A percentile compares a stretch with the other conserved stretches of the same genome.
These are phyloP conservation scores for Sicyos baderoa DNA, from an alignment of 306 rosid species.

Conservation along the genomic window DNA sequence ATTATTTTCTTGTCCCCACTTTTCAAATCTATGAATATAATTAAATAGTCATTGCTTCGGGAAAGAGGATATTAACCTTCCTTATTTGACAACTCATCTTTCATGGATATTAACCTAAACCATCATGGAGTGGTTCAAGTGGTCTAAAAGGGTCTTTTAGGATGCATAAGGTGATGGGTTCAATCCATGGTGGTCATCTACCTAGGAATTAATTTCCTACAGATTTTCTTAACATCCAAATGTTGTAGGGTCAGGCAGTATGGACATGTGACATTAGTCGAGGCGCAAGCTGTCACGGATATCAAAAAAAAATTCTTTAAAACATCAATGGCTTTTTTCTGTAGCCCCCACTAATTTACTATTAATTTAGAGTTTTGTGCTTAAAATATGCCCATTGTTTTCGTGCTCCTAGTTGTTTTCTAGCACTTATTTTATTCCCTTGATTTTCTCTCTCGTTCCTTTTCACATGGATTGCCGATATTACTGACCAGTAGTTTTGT, in stretches of 20 bases:
- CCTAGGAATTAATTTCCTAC: too few relatives aligned
- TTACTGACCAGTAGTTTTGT: slow-evolving; percentile 15
- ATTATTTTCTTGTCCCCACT: slow-evolving; percentile 13
- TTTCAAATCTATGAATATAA: slow-evolving; percentile 1
- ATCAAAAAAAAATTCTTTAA: too few relatives aligned
- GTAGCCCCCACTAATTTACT: background rate
- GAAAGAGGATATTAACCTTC: background rate
- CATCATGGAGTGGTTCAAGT: too few relatives aligned
- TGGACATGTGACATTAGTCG: too few relatives aligned
- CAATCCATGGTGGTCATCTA: too few relatives aligned
- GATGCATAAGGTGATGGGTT: too few relatives aligned
- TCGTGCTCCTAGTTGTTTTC: background rate
- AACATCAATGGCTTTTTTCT: slow-evolving; percentile 6
- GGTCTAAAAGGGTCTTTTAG: too few relatives aligned
- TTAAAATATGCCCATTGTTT: slow-evolving; percentile 16
- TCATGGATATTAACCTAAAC: too few relatives aligned
- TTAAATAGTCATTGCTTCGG: slow-evolving; percentile 7
- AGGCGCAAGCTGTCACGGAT: too few relatives aligned
- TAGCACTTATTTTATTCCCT: slow-evolving; percentile 2
- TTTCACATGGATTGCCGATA: slow-evolving; percentile 18
- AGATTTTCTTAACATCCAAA: too few relatives aligned
- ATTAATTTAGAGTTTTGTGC: slow-evolving; percentile 15
- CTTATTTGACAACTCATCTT: slow-evolving; percentile 16
- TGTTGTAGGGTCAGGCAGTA: too few relatives aligned
- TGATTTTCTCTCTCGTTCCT: slow-evolving; percentile 6